phyloP scores from a whole-genome alignment of 1,139 yeast genomes.

The Blastobotrys proliferans region DNA sequence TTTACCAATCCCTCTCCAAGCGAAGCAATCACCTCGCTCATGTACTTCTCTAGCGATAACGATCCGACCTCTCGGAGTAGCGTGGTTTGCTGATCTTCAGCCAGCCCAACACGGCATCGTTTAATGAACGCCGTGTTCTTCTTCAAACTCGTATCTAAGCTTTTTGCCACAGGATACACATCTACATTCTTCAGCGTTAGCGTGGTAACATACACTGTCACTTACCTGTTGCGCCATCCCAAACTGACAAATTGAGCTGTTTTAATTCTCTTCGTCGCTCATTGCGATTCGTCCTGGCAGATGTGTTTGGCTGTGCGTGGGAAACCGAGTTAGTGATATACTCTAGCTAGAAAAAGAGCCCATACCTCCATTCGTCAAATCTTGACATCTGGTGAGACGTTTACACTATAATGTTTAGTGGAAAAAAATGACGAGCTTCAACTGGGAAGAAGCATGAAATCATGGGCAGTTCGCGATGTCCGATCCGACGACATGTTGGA shows the following conservation, averaged over 20 bases:
- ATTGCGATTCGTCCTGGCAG: conserved; percentile 6
- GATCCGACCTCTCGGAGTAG: conserved; percentile 59
- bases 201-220: background rate
- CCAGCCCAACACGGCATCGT: conserved; percentile 57
- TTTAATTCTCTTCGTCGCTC: conserved; percentile 38
- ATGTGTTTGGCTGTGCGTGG: conserved; percentile 2
- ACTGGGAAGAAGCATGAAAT: no score
- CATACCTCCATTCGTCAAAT: no score
- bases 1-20: conserved; percentile 59
- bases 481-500: no score
- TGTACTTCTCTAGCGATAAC: conserved; percentile 68
- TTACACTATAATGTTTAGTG: no score
- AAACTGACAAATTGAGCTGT: conserved; percentile 46
- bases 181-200: conserved; percentile 13
- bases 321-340: no score
- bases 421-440: no score
- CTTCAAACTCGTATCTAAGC: conserved; percentile 73
- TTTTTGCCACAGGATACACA: conserved; percentile 31
- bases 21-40: conserved; percentile 65
- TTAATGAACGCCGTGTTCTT: conserved; percentile 80
- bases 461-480: no score
- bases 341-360: no score
- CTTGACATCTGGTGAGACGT: no score
- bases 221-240: conserved; percentile 46
- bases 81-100: conserved; percentile 44